Evolutionary conservation across 2,329 filamentous ascomycete genomes (phyloP).

Genomic region (Sarocladium brachiariae): DNA sequence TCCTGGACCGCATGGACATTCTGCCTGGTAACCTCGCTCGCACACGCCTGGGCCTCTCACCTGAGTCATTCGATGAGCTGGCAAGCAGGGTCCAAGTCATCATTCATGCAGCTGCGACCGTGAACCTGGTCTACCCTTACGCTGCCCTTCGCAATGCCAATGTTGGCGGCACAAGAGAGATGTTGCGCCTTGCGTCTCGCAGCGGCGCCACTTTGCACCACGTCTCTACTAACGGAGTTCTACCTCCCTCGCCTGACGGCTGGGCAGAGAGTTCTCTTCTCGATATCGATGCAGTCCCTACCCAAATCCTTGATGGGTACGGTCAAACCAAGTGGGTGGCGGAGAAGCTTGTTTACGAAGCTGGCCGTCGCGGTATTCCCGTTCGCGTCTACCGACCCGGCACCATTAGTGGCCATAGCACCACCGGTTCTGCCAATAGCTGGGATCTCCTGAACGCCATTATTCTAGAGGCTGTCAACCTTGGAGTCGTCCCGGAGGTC

Average conservation of each 20-base stretch:
- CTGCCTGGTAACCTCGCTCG: slow-evolving; percentile 66
- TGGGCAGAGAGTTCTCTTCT: slow-evolving; percentile 67
- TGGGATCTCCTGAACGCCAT: slow-evolving; percentile 73
- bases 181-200: slow-evolving; percentile 62
- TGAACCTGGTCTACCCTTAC: slow-evolving; percentile 77
- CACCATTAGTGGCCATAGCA: slow-evolving; percentile 73
- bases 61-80: slow-evolving; percentile 58
- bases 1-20: slow-evolving; percentile 72
- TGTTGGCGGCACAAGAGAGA: slow-evolving; percentile 70
- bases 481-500: slow-evolving; percentile 64
- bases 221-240: slow-evolving; percentile 72
- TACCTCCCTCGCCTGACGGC: slow-evolving; percentile 62
- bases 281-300: slow-evolving; percentile 59
- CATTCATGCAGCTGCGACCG: slow-evolving; percentile 69
- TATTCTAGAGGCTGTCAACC: slow-evolving; percentile 68
- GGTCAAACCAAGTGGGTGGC: slow-evolving; percentile 79
- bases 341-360: slow-evolving; percentile 66
- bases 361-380: slow-evolving; percentile 60
- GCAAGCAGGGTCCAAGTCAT: slow-evolving; percentile 63
- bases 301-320: slow-evolving; percentile 64
- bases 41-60: slow-evolving; percentile 60
- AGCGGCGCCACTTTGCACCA: slow-evolving; percentile 69
- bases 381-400: slow-evolving; percentile 66
- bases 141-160: slow-evolving; percentile 68
- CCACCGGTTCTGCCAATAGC: slow-evolving; percentile 67